Base-by-base conservation (phyloP, 345 rosid species). In the Eucalyptus lansdowneana region DNA sequence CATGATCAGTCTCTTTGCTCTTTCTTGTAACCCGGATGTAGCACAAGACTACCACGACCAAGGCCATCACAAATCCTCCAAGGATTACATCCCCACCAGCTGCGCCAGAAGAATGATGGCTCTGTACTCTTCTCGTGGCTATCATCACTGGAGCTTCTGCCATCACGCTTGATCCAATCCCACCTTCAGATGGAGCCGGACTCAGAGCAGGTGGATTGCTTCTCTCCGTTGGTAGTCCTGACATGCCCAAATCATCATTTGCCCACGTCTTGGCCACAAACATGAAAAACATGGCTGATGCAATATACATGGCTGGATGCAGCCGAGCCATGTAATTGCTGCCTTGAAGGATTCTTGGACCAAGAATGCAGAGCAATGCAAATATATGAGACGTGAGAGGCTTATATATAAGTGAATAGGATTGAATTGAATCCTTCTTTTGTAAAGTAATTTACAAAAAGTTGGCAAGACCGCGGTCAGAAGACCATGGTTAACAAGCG, bases 51-150 rank as follows among this genome's bases (percentile, higher is more conserved):
- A 86, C 89, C 15, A 83, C 92, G 83, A 91, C 88, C 34, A 91
- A 37, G 29, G 89, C 93, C 44, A 47, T 54, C 50, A 90, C 47
- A 51, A 92, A 92, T 37, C 94, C 94, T 69, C 92, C 93, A 15
- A 93, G 92, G 80, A 92, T 88, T 86, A 93, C 88, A 62, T 91
- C 94, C 29, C 93, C 93, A 21, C 93, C 94, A 0, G 88, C 91
- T 9, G 87, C 47, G 4, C 89, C 81, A 1, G 81, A 31, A 14
- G 51, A 42, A 88, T 85, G 93, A 87, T 92, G 93, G 90, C 87
- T 88, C 40, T 86, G 89, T 6, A 90, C 86, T 86, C 83, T 83
- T 86, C 94, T 89, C 9, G 87, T 14, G 8, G 45, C 87, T 50
- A 7, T 60, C 81, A 69, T 90, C 16, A 47, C 89, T 12, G 92